Base-by-base conservation (phyloP, 495 filamentous ascomycete genomes). In the Articulospora tetracladia region DNA sequence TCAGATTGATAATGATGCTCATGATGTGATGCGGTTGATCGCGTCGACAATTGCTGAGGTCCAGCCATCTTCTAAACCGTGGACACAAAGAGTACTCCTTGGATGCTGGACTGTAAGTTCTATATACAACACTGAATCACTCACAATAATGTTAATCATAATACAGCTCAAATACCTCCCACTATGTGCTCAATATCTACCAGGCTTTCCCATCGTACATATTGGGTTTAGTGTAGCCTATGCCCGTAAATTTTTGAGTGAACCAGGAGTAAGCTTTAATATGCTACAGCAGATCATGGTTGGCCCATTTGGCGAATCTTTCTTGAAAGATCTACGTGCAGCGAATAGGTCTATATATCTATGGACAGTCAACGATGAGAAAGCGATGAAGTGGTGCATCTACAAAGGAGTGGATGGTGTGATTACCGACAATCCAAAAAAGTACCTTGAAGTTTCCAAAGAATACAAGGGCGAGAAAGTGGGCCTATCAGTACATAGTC, bases 331-430 rank as follows among this genome's bases (percentile, higher is more conserved):
- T 22, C 79, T 79, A 10, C 76, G 76, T 46, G 69, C 71, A 55
- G 71, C 75, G 6, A 74, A 76, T 19, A 81, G 88, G 20, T 76
- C 78, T 13, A 71, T 97, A 8, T 88, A 84, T 66, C 75, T 83
- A 0, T 98, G 93, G 93, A 97, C 93, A 0, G 89, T 96, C 22
- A 95, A 97, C 63, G 82, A 86, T 2, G 79, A 81, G 54, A 69
- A 73, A 13, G 76, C 81, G 68, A 96, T 96, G 92, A 75, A 82
- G 65, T 93, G 89, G 88, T 74, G 81, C 49, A 73, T 82, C 25
- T 53, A 63, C 7, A 73, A 77, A 49, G 72, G 70, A 12, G 69
- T 82, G 10, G 77, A 82, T 50, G 83, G 83, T 26, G 81, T 80
- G 30, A 74, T 79, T 39, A 84, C 80, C 12, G 82, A 85, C 64